Evolutionary conservation across 2,329 filamentous ascomycete genomes (phyloP), one percentile per base, ranked within the genome.

Genomic region (Diaporthe nobilis): DNA sequence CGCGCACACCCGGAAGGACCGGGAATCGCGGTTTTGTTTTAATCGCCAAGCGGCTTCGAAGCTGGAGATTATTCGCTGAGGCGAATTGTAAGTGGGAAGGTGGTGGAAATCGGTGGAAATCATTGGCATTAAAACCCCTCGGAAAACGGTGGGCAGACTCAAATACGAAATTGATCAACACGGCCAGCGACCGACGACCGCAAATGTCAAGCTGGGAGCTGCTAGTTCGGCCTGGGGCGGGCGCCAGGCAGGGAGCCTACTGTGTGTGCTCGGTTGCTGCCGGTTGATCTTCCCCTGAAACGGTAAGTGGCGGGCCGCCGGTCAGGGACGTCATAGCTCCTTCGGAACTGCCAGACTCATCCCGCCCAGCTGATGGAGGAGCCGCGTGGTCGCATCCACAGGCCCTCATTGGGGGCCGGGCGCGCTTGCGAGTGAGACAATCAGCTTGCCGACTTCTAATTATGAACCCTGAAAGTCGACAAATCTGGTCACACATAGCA

Each of bases 271-370:
- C 65, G 65, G 65, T 10, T 70, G 34, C 47, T 70, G 65, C 65
- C 65, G 65, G 65, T 9, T 34, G 65, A 70, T 70, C 65, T 55
- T 15, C 65, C 47, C 65, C 65, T 55, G 34, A 42, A 55, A 28
- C 34, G 65, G 65, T 15, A 70, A 39, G 65, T 70, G 65, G 65
- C 65, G 65, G 65, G 47, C 37, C 6, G 49, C 17, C 7, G 49
- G 42, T 34, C 65, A 53, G 65, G 65, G 49, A 70, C 65, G 65
- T 70, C 65, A 55, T 70, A 70, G 65, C 65, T 70, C n/a, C 65
- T 53, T 55, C 65, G 47, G 65, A 34, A 70, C 65, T 70, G 65
- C 17, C 49, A 55, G 65, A 53, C 47, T 39, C 65, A 53, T 68
- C 65, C 65, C 6, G 55, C n/a, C 47, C 49, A 70, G 65, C 65